Base-by-base conservation (phyloP, 768 basidiomycete species). In the Hortiboletus flavorubellus region DNA sequence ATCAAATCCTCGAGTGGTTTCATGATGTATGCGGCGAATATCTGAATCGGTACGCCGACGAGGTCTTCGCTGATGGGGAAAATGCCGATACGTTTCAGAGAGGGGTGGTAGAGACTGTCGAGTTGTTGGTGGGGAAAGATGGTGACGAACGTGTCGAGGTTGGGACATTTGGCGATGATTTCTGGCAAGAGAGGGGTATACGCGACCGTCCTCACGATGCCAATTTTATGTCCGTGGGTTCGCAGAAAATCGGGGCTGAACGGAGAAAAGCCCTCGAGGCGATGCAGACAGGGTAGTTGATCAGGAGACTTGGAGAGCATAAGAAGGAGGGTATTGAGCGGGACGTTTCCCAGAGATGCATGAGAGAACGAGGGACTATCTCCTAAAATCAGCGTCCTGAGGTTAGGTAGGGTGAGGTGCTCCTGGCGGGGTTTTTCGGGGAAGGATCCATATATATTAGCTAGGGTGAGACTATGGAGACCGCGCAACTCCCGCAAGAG, bases 191-290 rank as follows among this genome's bases (percentile, higher is more conserved):
- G 70, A 8, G 68, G 67, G 5, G 67, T 29, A 61, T 72, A 55
- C 1, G 68, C 66, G 42, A 70, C 69, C 4, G 75, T 76, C 48
- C 76, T 72, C 42, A 80, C 71, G 30, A 62, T 62, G 21, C 69
- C 69, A 38, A 80, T 70, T 63, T 79, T 79, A 45, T 59, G 57
- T 4, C 79, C 79, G 39, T 80, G 76, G 0, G 69, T 67, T 18
- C 56, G 49, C 59, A 80, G 65, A 55, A 80, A 80, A 41, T 70
- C 64, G 5, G 69, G 65, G 33, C 69, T 77, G 33, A 78, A 76
- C 2, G 76, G 68, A 7, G 77, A 77, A 43, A 72, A 70, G 8
- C 74, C 70, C 52, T 80, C 79, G 34, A 80, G 68, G n/a, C 77
- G 71, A 11, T 69, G 65, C 15, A 80, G 64, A 14, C 59, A 60